Evolutionary conservation across 371 early-diverging fungal species (phyloP), one percentile per base, ranked within the genome.

Genomic region (Mucor saturninus): DNA sequence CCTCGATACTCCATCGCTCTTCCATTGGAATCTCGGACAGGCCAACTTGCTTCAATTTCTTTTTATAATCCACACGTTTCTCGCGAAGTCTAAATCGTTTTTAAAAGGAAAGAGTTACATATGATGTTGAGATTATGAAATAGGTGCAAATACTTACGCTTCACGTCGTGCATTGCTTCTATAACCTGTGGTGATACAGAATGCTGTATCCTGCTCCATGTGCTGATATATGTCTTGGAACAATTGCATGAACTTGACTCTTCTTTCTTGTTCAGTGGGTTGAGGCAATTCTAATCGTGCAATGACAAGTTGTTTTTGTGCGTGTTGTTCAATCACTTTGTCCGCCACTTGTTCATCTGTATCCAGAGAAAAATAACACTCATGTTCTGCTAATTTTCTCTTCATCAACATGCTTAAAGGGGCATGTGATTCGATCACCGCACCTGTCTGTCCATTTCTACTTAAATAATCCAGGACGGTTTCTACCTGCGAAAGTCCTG

Each of bases 1-100:
- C 72, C 21, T 65, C 68, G 42, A 62, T 49, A 32, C 57, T 62
- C 76, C 76, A 75, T 4, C 73, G 64, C 26, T 75, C 68, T 37
- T 69, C 66, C 32, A 65, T 56, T 5, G 76, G 70, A 35, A 75
- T 72, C 14, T 65, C 62, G 5, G 67, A 63, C 15, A 75, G 51
- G 7, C 65, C 65, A 15, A 52, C 43, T 4, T 31, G 38, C 15
- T 69, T 69, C 30, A 71, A 30, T 14, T 62, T 67, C 48, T 67
- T 67, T 51, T 71, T 74, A 54, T 59, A 74, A 31, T 49, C 48
- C 9, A 56, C 39, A 2, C 71, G 61, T 15, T 74, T 74, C 35
- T 71, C 64, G 48, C 74, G 48, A 43, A 71, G 51, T 11, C 74
- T 73, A 54, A n/a, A n/a, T n/a, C n/a, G n/a, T n/a, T n/a, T n/a